phyloP scores from a whole-genome alignment of 305 asterid genomes.

The Fraxinus latifolia region DNA sequence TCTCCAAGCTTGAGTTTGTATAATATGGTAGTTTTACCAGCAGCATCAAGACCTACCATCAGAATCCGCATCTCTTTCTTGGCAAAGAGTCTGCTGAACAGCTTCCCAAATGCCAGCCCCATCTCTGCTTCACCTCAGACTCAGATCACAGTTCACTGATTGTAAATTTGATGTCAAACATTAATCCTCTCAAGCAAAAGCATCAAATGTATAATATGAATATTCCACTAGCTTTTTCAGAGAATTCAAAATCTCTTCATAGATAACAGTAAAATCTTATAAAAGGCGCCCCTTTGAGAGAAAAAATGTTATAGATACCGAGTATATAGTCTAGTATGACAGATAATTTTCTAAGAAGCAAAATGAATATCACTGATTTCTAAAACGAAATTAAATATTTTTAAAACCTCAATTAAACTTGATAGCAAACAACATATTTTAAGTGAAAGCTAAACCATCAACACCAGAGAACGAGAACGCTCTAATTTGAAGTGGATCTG shows the following conservation, averaged over 20 bases:
- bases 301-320: background rate
- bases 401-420: background rate
- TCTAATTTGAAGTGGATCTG: background rate
- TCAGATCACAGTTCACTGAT: background rate
- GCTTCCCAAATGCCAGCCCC: slow-evolving; percentile 4
- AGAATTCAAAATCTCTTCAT: background rate
- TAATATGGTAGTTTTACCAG: slow-evolving; percentile 45
- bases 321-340: background rate
- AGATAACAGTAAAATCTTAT: background rate
- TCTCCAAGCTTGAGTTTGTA: slow-evolving; percentile 47
- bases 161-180: background rate
- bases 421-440: background rate
- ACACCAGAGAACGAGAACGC: background rate
- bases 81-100: slow-evolving; percentile 36
- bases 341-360: background rate
- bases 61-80: slow-evolving; percentile 44
- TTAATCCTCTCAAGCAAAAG: background rate
- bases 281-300: background rate
- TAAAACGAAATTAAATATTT: background rate
- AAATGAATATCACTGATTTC: background rate
- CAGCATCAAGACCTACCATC: slow-evolving; percentile 49
- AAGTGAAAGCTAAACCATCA: background rate
- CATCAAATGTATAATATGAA: background rate
- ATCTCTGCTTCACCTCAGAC: background rate
- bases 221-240: background rate